Conservation (phyloP, 2,329 filamentous ascomycete species). For the Talaromyces atroroseus region DNA sequence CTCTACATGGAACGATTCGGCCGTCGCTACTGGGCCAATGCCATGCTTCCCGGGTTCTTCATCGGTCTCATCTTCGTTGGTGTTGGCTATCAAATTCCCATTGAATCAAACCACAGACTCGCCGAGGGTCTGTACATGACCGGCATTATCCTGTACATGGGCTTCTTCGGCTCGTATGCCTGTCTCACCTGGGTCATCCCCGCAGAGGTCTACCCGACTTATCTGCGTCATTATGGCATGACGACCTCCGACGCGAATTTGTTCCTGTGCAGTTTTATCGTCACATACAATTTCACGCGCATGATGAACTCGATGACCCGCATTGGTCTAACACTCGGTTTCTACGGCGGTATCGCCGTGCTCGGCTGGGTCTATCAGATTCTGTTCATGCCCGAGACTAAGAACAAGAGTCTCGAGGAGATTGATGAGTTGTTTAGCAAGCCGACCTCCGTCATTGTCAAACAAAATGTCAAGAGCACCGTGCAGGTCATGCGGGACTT, state of each 20-base stretch:
- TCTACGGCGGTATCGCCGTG: slow-evolving; percentile 68
- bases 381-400: slow-evolving; percentile 71
- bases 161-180: slow-evolving; percentile 62
- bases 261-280: slow-evolving; percentile 66
- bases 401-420: slow-evolving; percentile 64
- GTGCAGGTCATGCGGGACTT: slow-evolving; percentile 43
- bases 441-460: slow-evolving; percentile 58
- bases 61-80: slow-evolving; percentile 64
- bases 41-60: slow-evolving; percentile 67
- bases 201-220: slow-evolving; percentile 66
- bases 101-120: slow-evolving; percentile 41
- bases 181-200: slow-evolving; percentile 63
- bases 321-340: slow-evolving; percentile 62
- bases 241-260: slow-evolving; percentile 62
- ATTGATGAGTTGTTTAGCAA: slow-evolving; percentile 63
- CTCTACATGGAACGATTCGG: slow-evolving; percentile 68
- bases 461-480: slow-evolving; percentile 49
- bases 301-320: slow-evolving; percentile 65
- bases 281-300: slow-evolving; percentile 68
- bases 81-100: slow-evolving; percentile 54
- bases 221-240: slow-evolving; percentile 69
- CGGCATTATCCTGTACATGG: slow-evolving; percentile 57
- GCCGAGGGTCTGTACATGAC: slow-evolving; percentile 60
- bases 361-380: slow-evolving; percentile 68
- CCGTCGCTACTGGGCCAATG: slow-evolving; percentile 68